Conservation (phyloP, 352 stramenopile species). For the Thalassiosira hispida region DNA sequence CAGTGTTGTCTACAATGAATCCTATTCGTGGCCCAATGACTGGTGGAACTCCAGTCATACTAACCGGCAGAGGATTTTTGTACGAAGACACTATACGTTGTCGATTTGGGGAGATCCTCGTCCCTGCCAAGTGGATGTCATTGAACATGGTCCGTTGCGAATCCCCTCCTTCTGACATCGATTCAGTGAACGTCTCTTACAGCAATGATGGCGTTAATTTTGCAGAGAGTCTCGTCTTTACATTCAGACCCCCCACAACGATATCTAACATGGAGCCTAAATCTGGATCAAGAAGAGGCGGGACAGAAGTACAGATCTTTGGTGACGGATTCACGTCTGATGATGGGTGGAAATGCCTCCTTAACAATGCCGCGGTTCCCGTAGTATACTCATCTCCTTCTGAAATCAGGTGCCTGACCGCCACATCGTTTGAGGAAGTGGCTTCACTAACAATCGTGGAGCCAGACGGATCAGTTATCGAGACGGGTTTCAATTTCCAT, state of each 20-base stretch:
- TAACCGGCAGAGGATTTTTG: conserved; percentile 52
- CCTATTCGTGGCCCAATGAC: conserved; percentile 29
- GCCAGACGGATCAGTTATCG: conserved; percentile 33
- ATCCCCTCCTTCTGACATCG: conserved; percentile 20
- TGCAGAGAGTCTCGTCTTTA: conserved; percentile 30
- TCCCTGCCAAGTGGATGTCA: conserved; percentile 46
- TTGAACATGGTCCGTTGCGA: conserved; percentile 38
- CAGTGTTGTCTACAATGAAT: conserved; percentile 35
- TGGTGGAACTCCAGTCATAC: conserved; percentile 37
- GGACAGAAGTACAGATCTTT: conserved; percentile 42
- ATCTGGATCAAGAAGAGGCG: conserved; percentile 24
- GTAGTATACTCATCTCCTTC: conserved; percentile 37
- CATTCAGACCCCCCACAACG: conserved; percentile 30
- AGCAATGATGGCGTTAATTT: conserved; percentile 60
- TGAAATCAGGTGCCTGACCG: conserved; percentile 45
- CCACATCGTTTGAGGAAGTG: conserved; percentile 21
- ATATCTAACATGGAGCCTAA: conserved; percentile 39
- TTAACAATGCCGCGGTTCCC: conserved; percentile 33
- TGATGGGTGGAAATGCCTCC: conserved; percentile 46
- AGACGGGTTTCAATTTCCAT: conserved; percentile 47
- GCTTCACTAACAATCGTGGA: conserved; percentile 32
- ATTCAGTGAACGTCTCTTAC: conserved; percentile 43
- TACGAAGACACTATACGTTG: conserved; percentile 42
- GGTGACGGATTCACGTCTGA: conserved; percentile 45
- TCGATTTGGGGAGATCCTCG: conserved; percentile 42